A percentile compares a stretch with the other conserved stretches of the same genome.
Evolutionary conservation across 768 basidiomycete species (phyloP).

Genomic region (Pleurotus giganteus): DNA sequence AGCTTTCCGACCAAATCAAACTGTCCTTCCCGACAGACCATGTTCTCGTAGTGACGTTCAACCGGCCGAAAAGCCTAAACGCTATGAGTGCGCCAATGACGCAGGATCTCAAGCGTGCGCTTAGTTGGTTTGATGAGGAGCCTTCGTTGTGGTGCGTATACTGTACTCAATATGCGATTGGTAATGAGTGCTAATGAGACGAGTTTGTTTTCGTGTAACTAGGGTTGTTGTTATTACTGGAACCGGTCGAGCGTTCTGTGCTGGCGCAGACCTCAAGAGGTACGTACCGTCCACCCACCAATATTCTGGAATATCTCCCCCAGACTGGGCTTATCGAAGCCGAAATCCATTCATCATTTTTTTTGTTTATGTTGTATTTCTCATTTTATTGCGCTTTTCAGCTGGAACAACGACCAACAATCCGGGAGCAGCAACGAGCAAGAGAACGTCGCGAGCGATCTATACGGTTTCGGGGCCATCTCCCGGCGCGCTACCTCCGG

Average conservation of each 20-base stretch:
- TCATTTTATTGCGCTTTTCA: constrained; percentile 22
- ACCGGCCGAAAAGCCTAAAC: constrained; percentile 71
- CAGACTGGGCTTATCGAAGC: no score
- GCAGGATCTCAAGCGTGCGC: constrained; percentile 44
- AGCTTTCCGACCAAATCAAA: constrained; percentile 34
- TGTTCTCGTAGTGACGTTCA: constrained; percentile 54
- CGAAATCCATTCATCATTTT: background rate
- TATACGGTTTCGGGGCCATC: constrained; percentile 70
- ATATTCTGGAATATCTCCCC: no score
- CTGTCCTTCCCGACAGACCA: constrained; percentile 44
- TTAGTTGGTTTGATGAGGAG: constrained; percentile 77
- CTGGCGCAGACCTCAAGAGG: constrained; percentile 78
- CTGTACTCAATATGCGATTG: constrained; percentile 5
- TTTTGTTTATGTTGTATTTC: background rate
- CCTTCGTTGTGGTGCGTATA: constrained; percentile 65
- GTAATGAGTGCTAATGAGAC: constrained; percentile 1
- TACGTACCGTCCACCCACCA: constrained; percentile 37
- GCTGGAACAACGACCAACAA: constrained; percentile 60
- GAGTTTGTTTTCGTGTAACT: constrained; percentile 11
- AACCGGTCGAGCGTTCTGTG: constrained; percentile 70
- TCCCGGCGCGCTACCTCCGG: constrained; percentile 59
- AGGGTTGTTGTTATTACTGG: constrained; percentile 81
- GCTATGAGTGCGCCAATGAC: constrained; percentile 66
- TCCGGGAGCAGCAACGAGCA: constrained; percentile 42
- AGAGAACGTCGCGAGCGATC: constrained; percentile 33